Base-by-base conservation (phyloP, 345 rosid genomes). In the Rhizophora apiculata region DNA sequence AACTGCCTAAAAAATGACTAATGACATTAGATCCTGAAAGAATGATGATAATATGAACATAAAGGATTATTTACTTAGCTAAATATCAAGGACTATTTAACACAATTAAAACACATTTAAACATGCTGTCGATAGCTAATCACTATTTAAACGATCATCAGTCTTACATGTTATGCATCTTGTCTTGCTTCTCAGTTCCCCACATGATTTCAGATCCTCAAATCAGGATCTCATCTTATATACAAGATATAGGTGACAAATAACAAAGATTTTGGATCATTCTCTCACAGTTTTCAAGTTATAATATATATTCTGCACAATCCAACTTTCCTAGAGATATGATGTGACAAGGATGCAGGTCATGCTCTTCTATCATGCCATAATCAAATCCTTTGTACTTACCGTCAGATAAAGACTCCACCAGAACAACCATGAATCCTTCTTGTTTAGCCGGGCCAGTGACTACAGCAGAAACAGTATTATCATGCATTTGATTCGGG, bases 341-440 rank as follows among this genome's bases (percentile, higher is more conserved):
- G 36, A 64, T 21, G 39, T 32, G 53, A 51, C 34, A 31, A 46
- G 13, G 18, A 27, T 43, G 29, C 30, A 1, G 6, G 9, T 16
- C 26, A 54, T 24, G 48, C 39, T 61, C 26, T 51, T 61, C 26
- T 51, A 58, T 26, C 58, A 54, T 37, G 22, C 53, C 27, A 46
- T 31, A 57, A 55, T 46, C 16, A 46, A 61, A 51, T 48, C 43
- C 24, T 48, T 43, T 13, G 56, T 29, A 63, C 95, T 82, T 77
- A 89, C 95, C 20, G 91, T 27, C 34, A 89, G 79, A 78, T 89
- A 89, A 57, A 89, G 87, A 34, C 89, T 89, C 96, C 96, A 89
- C 96, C 96, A 89, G 72, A 89, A 89, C 36, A 89, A 78, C 96
- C 96, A 89, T 6, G 96, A 83, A 70, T 87, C 96, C 69, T 89